Evolutionary conservation across 148 eudicot species (phyloP).

Genomic region (Chenopodium formosanum): DNA sequence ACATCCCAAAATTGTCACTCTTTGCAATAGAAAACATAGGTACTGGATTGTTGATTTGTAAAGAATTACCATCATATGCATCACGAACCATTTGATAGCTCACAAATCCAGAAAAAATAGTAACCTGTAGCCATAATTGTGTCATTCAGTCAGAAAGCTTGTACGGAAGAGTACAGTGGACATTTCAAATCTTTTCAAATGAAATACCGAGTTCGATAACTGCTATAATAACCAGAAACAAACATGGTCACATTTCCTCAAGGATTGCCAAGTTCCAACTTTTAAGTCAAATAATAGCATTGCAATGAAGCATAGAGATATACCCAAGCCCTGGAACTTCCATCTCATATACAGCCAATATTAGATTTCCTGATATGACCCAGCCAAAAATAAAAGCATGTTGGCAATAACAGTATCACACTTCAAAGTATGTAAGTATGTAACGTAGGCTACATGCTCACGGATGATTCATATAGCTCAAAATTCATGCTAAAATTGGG

Average conservation of each 20-base stretch:
- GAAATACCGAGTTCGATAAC: not conserved
- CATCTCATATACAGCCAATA: not conserved
- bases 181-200: not conserved
- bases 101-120: conserved; percentile 96
- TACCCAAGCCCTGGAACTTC: not conserved
- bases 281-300: not conserved
- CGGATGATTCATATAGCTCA: too few species aligned
- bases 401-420: too few species aligned
- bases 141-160: not conserved
- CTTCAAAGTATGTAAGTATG: too few species aligned
- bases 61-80: conserved; percentile 77
- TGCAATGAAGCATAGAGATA: not conserved
- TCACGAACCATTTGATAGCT: conserved; percentile 99
- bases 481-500: too few species aligned
- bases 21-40: not conserved
- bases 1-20: not conserved
- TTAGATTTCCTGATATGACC: not conserved
- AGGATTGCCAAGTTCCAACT: not conserved
- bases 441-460: too few species aligned
- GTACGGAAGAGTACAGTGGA: not conserved
- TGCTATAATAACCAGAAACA: not conserved
- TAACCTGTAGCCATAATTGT: conserved; percentile 54
- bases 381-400: not conserved
- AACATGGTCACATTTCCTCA: not conserved
- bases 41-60: not conserved